Conservation (phyloP, 148 eudicot genomes). For the Chenopodium quinoa region DNA sequence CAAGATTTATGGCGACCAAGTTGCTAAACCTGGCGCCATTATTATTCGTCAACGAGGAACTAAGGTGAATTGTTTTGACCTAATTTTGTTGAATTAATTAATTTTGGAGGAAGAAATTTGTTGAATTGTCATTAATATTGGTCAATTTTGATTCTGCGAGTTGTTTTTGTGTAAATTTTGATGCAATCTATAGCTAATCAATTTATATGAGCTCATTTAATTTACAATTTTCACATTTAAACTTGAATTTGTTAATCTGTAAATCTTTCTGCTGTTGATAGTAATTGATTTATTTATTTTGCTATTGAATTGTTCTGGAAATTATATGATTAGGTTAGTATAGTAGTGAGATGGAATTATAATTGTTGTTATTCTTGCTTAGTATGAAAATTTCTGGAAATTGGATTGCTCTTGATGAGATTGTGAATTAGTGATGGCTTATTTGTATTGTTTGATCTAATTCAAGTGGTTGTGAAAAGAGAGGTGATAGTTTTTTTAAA, state of each 20-base stretch:
- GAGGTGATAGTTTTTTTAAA: too few species aligned
- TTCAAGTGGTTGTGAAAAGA: too few species aligned
- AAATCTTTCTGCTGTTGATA: not conserved
- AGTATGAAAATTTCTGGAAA: too few species aligned
- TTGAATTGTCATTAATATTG: not conserved
- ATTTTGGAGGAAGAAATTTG: too few species aligned
- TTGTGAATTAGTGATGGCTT: too few species aligned
- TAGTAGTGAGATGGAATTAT: not conserved
- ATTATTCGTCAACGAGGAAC: slow-evolving; percentile 78
- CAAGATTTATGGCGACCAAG: slow-evolving; percentile 72
- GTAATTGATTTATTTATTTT: not conserved
- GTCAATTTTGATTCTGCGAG: not conserved
- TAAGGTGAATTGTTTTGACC: slow-evolving; percentile 36
- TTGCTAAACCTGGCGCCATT: slow-evolving; percentile 72
- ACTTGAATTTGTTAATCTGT: not conserved
- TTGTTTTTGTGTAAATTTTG: not conserved
- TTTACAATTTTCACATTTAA: not conserved
- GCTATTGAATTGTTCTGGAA: not conserved
- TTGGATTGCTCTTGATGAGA: too few species aligned
- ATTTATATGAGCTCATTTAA: not conserved
- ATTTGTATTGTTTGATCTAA: too few species aligned
- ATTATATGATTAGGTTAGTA: not conserved
- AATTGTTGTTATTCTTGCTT: not conserved
- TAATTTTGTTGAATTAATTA: not conserved
- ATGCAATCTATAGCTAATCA: not conserved